Evolutionary conservation across 139 green algal genomes (phyloP), one percentile per base, ranked within the genome.

Genomic region (Asterochloris erici): DNA sequence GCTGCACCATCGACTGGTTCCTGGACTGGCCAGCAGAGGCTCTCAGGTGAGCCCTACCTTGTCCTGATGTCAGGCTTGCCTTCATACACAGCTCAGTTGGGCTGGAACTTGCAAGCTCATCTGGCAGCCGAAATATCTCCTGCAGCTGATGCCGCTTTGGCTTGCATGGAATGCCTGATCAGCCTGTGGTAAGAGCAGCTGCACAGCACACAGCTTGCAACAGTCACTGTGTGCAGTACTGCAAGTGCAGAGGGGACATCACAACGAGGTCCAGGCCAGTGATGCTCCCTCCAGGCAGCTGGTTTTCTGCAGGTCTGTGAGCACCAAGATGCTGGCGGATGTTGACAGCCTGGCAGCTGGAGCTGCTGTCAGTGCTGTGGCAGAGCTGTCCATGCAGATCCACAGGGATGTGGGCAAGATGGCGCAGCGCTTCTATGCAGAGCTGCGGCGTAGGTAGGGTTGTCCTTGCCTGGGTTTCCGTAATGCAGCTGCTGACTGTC

Each of bases 1-100:
- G 91, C 89, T 94, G 88, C 84, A 98, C 93, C 74, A 94, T 98
- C 68, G 91, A 96, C 83, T 97, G 93, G 93, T 98, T 92, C 87
- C 90, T 74, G 64, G 84, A 91, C 83, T 93, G 77, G 81, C 81
- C 81, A 29, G 12, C 75, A 69, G 79, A 64, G 29, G 79, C 79
- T 0, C 79, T 80, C 1, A 26, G 68, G 76, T 80, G 54, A 47
- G 76, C 70, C 38, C 38, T 54, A 54, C 4, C 38, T 54, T 6
- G 38, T 2, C 38, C 38, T 54, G 38, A 54, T 54, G 38, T 54
- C 38, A 54, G 38, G 38, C 38, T 54, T 54, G 38, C 38, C 38
- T 54, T 54, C 6, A 54, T 54, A 54, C 38, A 54, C 2, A 6
- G 38, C 38, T 54, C 2, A 54, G 38, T 10, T 54, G 38, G 38